Base-by-base conservation (phyloP, 1,284 basidiomycete genomes). In the Irpex sp. region DNA sequence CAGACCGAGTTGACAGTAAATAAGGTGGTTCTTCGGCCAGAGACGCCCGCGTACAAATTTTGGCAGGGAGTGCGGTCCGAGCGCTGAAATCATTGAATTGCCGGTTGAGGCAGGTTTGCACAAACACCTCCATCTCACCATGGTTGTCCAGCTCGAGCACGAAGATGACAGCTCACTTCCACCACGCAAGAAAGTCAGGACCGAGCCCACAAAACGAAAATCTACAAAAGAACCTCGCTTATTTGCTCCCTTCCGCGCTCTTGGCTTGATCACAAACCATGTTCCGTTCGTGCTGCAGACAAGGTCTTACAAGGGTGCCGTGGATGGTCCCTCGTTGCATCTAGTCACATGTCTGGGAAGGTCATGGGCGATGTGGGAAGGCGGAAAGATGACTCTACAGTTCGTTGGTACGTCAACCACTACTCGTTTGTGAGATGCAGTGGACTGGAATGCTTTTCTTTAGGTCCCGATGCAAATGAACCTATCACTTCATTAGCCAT, bases 291-390 rank as follows among this genome's bases (percentile, higher is more conserved):
- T 91, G 5, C 78, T 98, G 62, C 94, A 97, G 79, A 87, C 92
- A 1, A 88, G 94, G 65, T 91, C 93, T 2, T 85, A 91, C 72
- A 97, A 96, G 75, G 94, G 94, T 38, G 88, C 93, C 6, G 87
- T 91, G 0, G 91, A 92, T 55, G 92, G 90, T 1, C 93, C 94
- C 0, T 83, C 85, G 57, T 81, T 95, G 64, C 89, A 94, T 69
- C 81, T 99, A 57, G 78, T 98, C 51, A 97, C 96, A 11, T 96
- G 93, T 70, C 76, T 98, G 4, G 97, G 97, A 13, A 86, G 83
- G 66, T 89, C 92, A 69, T 99, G 97, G 97, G 92, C 94, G 19
- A 82, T 98, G 76, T 99, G 97, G 97, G 95, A 98, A 72, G 95
- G 94, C 11, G 92, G 89, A 38, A 93, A 91, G 77, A 96, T 99